Conservation (phyloP, 2,329 filamentous ascomycete genomes). For the Epichloe gansuensis region DNA sequence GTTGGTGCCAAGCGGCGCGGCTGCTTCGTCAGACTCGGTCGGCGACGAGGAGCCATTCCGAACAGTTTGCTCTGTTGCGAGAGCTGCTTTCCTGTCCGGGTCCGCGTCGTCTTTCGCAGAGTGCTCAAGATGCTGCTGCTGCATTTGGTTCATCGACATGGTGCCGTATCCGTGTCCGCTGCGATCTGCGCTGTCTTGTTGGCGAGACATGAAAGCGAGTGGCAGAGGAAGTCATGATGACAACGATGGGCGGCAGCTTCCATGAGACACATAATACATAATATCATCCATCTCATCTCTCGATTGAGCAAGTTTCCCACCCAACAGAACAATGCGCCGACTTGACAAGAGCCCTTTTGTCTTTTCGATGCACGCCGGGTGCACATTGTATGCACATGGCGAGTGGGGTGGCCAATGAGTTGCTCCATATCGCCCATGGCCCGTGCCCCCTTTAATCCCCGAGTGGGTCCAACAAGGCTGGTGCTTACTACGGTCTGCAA, state of each 20-base stretch:
- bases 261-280: too few relatives aligned
- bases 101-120: not conserved
- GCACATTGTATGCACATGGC: too few relatives aligned
- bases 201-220: not conserved
- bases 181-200: not conserved
- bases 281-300: too few relatives aligned
- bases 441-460: too few relatives aligned
- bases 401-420: too few relatives aligned
- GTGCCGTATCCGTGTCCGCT: not conserved
- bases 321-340: not conserved
- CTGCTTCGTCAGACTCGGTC: not conserved
- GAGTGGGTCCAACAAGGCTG: not conserved
- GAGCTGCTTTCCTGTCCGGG: not conserved
- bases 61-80: not conserved
- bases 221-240: not conserved
- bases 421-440: too few relatives aligned
- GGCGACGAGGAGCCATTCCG: not conserved
- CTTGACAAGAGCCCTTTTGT: not conserved
- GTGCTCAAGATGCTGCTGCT: not conserved
- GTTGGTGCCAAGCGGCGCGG: conserved; percentile 4
- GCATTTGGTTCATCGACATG: not conserved
- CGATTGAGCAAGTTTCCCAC: not conserved
- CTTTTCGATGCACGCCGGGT: not conserved
- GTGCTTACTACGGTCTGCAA: not conserved
- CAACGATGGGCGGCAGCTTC: too few relatives aligned